Base-by-base conservation (phyloP, 306 rosid species). In the Castanea mollissima region DNA sequence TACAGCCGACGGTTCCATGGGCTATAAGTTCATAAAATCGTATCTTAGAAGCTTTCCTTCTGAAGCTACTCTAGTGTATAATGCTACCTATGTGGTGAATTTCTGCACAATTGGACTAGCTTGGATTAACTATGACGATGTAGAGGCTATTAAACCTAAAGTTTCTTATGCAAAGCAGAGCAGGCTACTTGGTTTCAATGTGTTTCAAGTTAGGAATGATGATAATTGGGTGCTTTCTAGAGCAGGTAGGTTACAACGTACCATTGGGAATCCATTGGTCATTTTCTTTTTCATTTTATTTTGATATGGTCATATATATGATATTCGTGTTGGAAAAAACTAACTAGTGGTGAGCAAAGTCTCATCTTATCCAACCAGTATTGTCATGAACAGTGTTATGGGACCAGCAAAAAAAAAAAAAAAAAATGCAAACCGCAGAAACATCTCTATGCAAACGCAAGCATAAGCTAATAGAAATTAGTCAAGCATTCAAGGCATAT, bases 71-170 rank as follows among this genome's bases (percentile, higher is more conserved):
- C 35, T 29, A 1, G 63, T 38, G 65, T 83, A 77, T 56, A 85
- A 89, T 82, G 83, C 35, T n/a, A 80, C 78, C 64, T 83, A 77
- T 78, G 91, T 80, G 67, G 90, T 84, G 75, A 82, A 78, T 34
- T 73, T 72, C 71, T 85, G 82, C 86, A 84, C 74, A 5, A 71
- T 82, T 75, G 85, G 85, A 25, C 31, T 82, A 5, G 76, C 1
- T 67, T 87, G 88, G 90, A 80, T 90, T 77, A 74, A 84, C 62
- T 90, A 75, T 71, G 93, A 86, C 73, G 91, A 89, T 80, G 91
- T 80, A 27, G 87, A 85, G 58, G 78, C 55, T 27, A 55, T 89
- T 58, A 87, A 23, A 51, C 74, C 83, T 38, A 89, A 89, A 57
- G 82, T 89, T 82, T 76, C 84, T 52, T 87, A 87, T 83, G 89